Percentiles rank a stretch among this genome's conserved stretches.
phyloP scores from a whole-genome alignment of 805 yeast species.

The Suhomyces prunicola region DNA sequence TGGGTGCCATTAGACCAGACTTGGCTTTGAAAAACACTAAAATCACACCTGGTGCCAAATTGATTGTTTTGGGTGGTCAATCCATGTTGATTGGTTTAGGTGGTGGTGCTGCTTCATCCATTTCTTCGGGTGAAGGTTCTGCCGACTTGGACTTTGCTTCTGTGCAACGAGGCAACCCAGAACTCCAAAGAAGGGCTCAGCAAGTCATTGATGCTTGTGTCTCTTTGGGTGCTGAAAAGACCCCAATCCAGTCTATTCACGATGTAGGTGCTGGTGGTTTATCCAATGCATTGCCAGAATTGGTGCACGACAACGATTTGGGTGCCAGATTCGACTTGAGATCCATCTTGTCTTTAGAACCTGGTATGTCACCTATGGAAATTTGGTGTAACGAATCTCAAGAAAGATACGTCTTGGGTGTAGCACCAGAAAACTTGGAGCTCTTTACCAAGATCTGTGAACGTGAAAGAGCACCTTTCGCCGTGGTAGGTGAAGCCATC shows the following conservation, averaged over 20 bases:
- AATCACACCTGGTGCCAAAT: slow-evolving; percentile 86
- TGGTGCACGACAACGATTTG: slow-evolving; percentile 93
- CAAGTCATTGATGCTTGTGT: slow-evolving; percentile 95
- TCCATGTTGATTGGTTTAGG: slow-evolving; percentile 98
- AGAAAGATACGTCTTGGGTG: slow-evolving; percentile 95
- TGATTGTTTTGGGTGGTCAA: slow-evolving; percentile 96
- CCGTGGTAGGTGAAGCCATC: slow-evolving; percentile 94
- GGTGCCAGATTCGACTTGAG: slow-evolving; percentile 94
- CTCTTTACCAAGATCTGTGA: slow-evolving; percentile 75
- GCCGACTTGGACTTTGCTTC: slow-evolving; percentile 97
- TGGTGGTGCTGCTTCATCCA: slow-evolving; percentile 99
- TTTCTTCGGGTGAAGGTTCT: slow-evolving; percentile 94
- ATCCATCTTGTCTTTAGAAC: slow-evolving; percentile 85
- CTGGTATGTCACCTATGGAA: slow-evolving; percentile 99
- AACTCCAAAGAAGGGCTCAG: slow-evolving; percentile 98
- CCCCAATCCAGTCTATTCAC: slow-evolving; percentile 91
- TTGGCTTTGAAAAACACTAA: slow-evolving; percentile 83
- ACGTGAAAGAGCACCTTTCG: slow-evolving; percentile 95
- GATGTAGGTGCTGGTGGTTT: slow-evolving; percentile 99
- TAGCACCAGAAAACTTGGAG: slow-evolving; percentile 71
- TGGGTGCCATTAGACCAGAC: slow-evolving; percentile 94
- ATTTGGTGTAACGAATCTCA: slow-evolving; percentile 99
- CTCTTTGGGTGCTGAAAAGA: slow-evolving; percentile 60
- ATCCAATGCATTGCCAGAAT: slow-evolving; percentile 94
- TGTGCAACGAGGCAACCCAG: slow-evolving; percentile 99